Base-by-base conservation (phyloP, 2,329 filamentous ascomycete species). In the Fusarium heterosporum region DNA sequence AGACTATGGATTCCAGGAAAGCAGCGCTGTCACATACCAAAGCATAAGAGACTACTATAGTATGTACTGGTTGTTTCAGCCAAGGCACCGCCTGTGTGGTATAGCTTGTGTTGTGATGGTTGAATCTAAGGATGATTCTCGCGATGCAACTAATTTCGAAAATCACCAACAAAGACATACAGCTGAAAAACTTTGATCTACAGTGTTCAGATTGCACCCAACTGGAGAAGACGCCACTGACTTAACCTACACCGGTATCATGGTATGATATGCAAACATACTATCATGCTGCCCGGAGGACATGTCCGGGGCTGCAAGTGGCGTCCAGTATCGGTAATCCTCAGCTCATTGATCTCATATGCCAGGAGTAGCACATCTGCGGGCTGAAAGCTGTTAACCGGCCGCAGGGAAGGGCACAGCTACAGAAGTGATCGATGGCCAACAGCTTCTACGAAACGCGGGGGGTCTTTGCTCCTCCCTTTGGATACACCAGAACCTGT, bases 41-140 rank as follows among this genome's bases (percentile, higher is more conserved):
- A 26, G 30, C 17, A 28, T 7, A 14, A 22, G 22, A 6, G 22
- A 22, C 22, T 22, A 22, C 22, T 22, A 41, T 38, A 30, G 28
- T 26, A 41, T 38, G 29, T 12, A 32, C 16, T 46, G 32, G 51
- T 45, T 58, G 60, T 63, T 63, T 58, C 60, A 63, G 60, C 51
- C 40, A n/a, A 38, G 32, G 26, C n/a, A 11, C 40, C 29, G 17
- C 53, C 26, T 29, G 22, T 22, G 22, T 22, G 22, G 22, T 22
- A 22, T 22, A 22, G 22, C 22, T 22, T 22, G 6, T 22, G 22
- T 22, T 22, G 22, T 22, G 22, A 22, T 22, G 6, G 22, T 22
- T 6, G 22, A 22, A 22, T 22, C 14, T 16, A 34, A 34, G 14
- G 8, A 34, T 13, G 32, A 14, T 34, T 16, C 14, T 16, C 32